Base-by-base conservation (phyloP, 148 eudicot species). In the Suaeda aralocaspica region DNA sequence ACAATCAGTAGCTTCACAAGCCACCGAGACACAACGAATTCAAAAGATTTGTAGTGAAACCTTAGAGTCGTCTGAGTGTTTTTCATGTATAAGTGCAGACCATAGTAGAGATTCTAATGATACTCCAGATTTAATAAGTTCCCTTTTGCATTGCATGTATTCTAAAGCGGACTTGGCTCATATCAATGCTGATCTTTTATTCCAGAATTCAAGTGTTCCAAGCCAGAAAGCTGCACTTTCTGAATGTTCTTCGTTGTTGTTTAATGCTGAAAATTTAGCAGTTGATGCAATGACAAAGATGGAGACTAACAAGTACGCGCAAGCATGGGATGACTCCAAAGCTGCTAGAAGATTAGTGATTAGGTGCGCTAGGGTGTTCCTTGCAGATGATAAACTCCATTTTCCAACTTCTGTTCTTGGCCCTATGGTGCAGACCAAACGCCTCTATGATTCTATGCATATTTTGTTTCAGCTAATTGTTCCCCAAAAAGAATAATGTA, bases 111-210 rank as follows among this genome's bases (percentile, higher is more conserved):
- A 60, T 12, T 13, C 33, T 16, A 0, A 71, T 60, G 58, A 46
- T 31, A 60, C 29, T 1, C 33, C 66, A 0, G 66, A 48, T 9
- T 13, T 71, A 1, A 30, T 60, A 13, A 45, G 60, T 19, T 48
- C 74, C 5, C 42, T 71, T 34, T 21, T 59, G 45, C 30, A n/a
- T 19, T 71, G 74, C 48, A n/a, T 71, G 67, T 59, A 59, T 39
- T 59, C 58, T 48, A 30, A 48, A 19, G 25, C 74, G 15, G 60
- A 39, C 21, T 53, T 3, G 48, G 74, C 67, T n/a, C 74, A 60
- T 71, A 30, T 29, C 10, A 22, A 21, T 22, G 74, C 74, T 71
- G 67, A 71, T 49, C 45, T 60, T 21, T 28, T 71, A 1, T 59
- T 67, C 4, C 67, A 71, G 19, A 71, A 71, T 22, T 4, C 46